Percentiles rank a stretch among this genome's conserved stretches.
Conservation (phyloP, 2,329 filamentous ascomycete genomes). For the Cercospora sp. region DNA sequence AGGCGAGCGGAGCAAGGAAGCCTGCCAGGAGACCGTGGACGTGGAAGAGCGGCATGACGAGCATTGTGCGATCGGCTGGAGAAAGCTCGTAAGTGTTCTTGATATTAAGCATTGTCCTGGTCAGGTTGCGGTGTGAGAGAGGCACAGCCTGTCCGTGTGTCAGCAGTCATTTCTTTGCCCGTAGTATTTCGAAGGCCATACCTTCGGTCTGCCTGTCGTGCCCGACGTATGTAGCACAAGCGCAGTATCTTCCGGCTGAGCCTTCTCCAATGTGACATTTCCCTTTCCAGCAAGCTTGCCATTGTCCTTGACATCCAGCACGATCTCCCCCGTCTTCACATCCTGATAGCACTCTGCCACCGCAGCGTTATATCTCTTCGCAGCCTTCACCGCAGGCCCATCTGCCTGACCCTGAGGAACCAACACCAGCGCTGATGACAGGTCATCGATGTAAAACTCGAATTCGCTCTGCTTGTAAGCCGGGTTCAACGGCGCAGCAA, state of each 20-base stretch:
- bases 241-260: conserved; percentile 74
- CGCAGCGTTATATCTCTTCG: conserved; percentile 76
- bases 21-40: conserved; percentile 85
- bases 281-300: conserved; percentile 63
- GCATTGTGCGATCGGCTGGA: conserved; percentile 71
- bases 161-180: not conserved
- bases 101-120: conserved; percentile 81
- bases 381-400: conserved; percentile 72
- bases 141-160: conserved; percentile 60
- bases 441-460: conserved; percentile 87
- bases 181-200: not conserved
- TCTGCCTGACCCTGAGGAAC: conserved; percentile 69
- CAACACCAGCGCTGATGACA: conserved; percentile 75
- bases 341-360: conserved; percentile 86
- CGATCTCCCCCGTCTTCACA: conserved; percentile 58
- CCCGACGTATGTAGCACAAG: conserved; percentile 82
- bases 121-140: conserved; percentile 77
- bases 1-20: conserved; percentile 73
- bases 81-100: conserved; percentile 73
- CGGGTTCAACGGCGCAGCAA: conserved; percentile 83
- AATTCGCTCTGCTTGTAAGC: conserved; percentile 88
- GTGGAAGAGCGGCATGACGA: conserved; percentile 90
- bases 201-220: conserved; percentile 79
- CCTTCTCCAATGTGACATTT: conserved; percentile 50
- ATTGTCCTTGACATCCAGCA: conserved; percentile 73